These are phyloP conservation scores for Aspergillus haitiensis DNA, from an alignment of 495 filamentous ascomycete species.

Conservation along the genomic window DNA sequence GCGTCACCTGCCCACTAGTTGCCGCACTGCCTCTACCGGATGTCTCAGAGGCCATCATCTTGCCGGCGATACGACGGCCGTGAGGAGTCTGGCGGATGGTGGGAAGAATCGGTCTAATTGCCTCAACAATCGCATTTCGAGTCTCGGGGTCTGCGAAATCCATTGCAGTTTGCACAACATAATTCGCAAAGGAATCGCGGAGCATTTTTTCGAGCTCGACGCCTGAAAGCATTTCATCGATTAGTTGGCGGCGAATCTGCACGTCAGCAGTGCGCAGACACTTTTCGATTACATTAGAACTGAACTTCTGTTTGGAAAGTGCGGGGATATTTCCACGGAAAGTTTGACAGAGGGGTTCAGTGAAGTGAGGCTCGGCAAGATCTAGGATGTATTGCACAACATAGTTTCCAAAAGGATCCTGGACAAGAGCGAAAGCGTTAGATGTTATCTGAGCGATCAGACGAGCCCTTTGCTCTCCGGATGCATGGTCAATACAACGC, in stretches of 20 bases:
- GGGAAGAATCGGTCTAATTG: conserved; percentile 79
- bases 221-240: conserved; percentile 74
- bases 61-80: conserved; percentile 86
- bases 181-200: conserved; percentile 91
- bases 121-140: conserved; percentile 72
- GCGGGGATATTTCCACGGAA: conserved; percentile 72
- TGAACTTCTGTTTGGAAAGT: conserved; percentile 96
- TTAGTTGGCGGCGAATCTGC: conserved; percentile 71
- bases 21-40: conserved; percentile 37
- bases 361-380: conserved; percentile 77
- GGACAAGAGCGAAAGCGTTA: conserved; percentile 78
- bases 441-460: conserved; percentile 81
- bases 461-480: conserved; percentile 81
- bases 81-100: conserved; percentile 84
- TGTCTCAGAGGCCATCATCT: conserved; percentile 59
- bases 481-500: conserved; percentile 96
- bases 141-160: conserved; percentile 74
- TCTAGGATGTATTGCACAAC: conserved; percentile 98
- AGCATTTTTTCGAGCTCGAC: conserved; percentile 82
- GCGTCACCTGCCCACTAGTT: conserved; percentile 40
- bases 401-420: conserved; percentile 98
- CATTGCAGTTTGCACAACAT: conserved; percentile 94
- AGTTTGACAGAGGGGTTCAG: conserved; percentile 74
- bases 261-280: conserved; percentile 79
- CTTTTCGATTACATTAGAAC: conserved; percentile 98